Conservation (phyloP, 2,329 filamentous ascomycete species). For the Fusarium dlaminii region DNA sequence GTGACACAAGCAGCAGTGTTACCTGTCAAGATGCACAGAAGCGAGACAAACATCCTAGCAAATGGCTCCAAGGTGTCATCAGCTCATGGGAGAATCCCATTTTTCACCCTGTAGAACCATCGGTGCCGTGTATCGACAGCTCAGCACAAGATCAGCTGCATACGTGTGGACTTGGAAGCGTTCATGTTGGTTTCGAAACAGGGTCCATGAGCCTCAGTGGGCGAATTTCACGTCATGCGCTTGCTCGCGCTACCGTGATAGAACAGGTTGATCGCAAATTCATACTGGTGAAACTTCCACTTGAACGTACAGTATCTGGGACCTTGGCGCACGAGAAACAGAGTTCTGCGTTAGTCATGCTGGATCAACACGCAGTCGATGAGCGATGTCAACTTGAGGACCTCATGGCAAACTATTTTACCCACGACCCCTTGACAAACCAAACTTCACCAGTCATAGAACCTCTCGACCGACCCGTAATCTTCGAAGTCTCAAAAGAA, state of each 20-base stretch:
- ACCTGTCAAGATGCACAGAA: background rate
- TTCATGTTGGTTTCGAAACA: constrained; percentile 44
- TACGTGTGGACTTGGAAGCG: constrained; percentile 8
- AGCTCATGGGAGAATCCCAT: constrained; percentile 79
- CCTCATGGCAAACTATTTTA: constrained; percentile 68
- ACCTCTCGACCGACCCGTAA: constrained; percentile 61
- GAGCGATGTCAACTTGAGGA: constrained; percentile 84
- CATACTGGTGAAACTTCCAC: constrained; percentile 72
- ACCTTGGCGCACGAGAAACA: background rate
- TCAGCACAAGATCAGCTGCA: background rate
- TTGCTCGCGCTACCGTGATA: constrained; percentile 72
- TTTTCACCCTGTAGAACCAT: constrained; percentile 64
- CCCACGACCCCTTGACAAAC: background rate
- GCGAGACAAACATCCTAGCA: constrained; percentile 35
- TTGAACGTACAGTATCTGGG: constrained; percentile 12
- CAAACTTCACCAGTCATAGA: constrained; percentile 45
- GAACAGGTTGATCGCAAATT: constrained; percentile 92
- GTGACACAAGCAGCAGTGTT: background rate
- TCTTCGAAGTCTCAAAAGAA: constrained; percentile 69
- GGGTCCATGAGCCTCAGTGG: constrained; percentile 47
- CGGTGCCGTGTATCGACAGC: constrained; percentile 55
- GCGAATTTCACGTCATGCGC: constrained; percentile 68
- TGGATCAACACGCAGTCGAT: constrained; percentile 96
- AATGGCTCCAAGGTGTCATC: constrained; percentile 71
- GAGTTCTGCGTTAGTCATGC: constrained; percentile 71